Base-by-base conservation (phyloP, 78 protist species). In the Capsaspora owczarzaki region DNA sequence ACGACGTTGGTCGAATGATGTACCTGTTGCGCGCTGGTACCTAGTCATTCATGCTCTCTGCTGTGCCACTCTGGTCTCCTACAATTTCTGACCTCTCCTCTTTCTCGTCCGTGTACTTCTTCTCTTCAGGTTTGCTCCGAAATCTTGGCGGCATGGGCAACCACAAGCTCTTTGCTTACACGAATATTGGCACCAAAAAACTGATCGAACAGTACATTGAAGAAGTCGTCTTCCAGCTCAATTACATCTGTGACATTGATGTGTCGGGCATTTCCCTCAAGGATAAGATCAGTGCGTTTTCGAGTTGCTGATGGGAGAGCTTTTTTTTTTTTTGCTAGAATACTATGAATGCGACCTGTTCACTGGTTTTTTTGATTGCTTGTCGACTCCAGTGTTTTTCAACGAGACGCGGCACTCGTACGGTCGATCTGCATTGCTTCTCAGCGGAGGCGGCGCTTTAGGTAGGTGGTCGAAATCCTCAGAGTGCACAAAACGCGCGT, bases 401-500 rank as follows among this genome's bases (percentile, higher is more conserved):
- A 25, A 37, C 23, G 85, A 74, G n/a, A 78, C 81, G 1, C 80
- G 86, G 20, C 84, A 77, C 0, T 47, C 88, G 1, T 88, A 76
- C 37, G 96, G 96, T 1, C 60, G 92, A 10, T 44, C 91, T 0
- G 96, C 96, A 20, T 72, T 92, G 61, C 78, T 78, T 29, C 76
- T 92, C 40, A 72, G 85, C 1, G 96, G 96, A n/a, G 96, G 96
- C 38, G 92, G 85, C 0, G 61, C 83, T 1, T 46, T 88, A 1
- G 51, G 51, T 46, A 12, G 25, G 51, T 46, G 25, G 12, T 46
- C 51, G 5, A 5, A 46, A 46, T 46, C 51, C 5, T 46, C 12
- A n/a, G n/a, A n/a, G n/a, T n/a, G n/a, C n/a, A n/a, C n/a, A n/a
- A n/a, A n/a, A n/a, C n/a, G n/a, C n/a, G n/a, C n/a, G n/a, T n/a